Evolutionary conservation across 1,284 basidiomycete genomes (phyloP).

Genomic region (Trichosporon sp.): DNA sequence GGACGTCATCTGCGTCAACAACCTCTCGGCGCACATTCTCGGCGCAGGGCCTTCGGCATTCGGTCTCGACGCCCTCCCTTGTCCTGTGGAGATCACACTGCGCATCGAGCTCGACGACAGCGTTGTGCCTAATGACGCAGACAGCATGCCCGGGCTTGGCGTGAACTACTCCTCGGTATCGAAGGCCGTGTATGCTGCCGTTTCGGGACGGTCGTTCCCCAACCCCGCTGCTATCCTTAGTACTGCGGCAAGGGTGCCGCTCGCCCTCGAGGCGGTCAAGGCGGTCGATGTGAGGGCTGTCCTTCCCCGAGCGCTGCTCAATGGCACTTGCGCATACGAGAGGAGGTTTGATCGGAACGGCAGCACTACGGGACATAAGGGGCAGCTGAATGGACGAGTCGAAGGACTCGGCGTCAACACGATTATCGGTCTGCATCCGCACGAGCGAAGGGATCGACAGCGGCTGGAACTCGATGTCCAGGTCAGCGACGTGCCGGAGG

Average conservation of each 20-base stretch:
- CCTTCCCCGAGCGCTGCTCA: slow-evolving; percentile 35
- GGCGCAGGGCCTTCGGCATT: slow-evolving; percentile 46
- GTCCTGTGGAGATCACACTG: slow-evolving; percentile 36
- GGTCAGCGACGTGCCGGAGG: slow-evolving; percentile 36
- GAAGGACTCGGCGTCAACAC: slow-evolving; percentile 26
- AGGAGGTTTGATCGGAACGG: background rate
- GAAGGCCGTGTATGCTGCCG: slow-evolving; percentile 34
- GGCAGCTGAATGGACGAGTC: slow-evolving; percentile 9
- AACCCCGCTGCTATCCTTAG: slow-evolving; percentile 27
- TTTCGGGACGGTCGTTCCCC: slow-evolving; percentile 11
- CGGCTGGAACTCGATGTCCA: slow-evolving; percentile 59
- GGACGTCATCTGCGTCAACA: slow-evolving; percentile 36
- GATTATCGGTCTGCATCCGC: slow-evolving; percentile 67
- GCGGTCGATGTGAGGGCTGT: slow-evolving; percentile 20
- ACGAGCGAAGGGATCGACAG: slow-evolving; percentile 66
- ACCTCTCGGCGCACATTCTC: slow-evolving; percentile 38
- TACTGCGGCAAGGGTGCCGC: slow-evolving; percentile 18
- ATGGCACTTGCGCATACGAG: slow-evolving; percentile 9
- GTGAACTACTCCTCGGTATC: slow-evolving; percentile 46
- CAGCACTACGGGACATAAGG: background rate
- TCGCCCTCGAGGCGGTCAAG: slow-evolving; percentile 25
- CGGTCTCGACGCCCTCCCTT: slow-evolving; percentile 36
- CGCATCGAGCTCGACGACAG: slow-evolving; percentile 27
- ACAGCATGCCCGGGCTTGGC: slow-evolving; percentile 39
- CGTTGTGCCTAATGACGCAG: slow-evolving; percentile 31